These are phyloP conservation scores for Penicillium sp. DNA, from an alignment of 2,329 filamentous ascomycete genomes.

Conservation along the genomic window DNA sequence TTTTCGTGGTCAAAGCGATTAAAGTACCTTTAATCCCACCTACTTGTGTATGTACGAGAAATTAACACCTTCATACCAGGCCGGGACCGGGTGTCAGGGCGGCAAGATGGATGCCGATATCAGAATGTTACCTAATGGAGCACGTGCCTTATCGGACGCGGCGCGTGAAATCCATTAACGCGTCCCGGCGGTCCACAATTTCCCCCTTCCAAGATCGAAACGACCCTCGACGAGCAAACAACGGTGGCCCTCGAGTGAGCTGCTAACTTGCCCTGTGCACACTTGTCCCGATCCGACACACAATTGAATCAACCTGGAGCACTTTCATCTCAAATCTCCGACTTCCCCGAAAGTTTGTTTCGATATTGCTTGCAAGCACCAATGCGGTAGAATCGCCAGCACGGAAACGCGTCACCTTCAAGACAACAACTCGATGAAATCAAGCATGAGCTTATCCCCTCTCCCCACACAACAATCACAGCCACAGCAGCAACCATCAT, in stretches of 20 bases:
- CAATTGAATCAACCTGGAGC: too few species aligned
- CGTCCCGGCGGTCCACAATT: slow-evolving; percentile 14
- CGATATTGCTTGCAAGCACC: neutral
- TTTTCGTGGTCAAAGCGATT: too few species aligned
- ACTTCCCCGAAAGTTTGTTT: too few species aligned
- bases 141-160: slow-evolving; percentile 22
- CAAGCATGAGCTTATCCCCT: slow-evolving; percentile 17
- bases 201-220: slow-evolving; percentile 7
- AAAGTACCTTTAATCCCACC: too few species aligned
- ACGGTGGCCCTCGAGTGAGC: neutral
- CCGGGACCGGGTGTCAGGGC: too few species aligned
- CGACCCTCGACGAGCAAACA: slow-evolving; percentile 2
- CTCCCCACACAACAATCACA: slow-evolving; percentile 12
- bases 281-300: too few species aligned
- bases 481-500: slow-evolving; percentile 4
- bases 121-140: slow-evolving; percentile 9
- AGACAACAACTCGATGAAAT: slow-evolving; percentile 12
- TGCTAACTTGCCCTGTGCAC: neutral
- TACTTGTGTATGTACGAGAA: too few species aligned
- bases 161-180: slow-evolving; percentile 18
- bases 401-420: neutral
- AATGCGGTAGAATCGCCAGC: neutral
- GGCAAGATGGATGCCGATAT: too few species aligned
- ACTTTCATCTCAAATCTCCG: too few species aligned
- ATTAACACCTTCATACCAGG: too few species aligned